Conservation (phyloP, 768 basidiomycete genomes). For the Hypholoma sublateritium region DNA sequence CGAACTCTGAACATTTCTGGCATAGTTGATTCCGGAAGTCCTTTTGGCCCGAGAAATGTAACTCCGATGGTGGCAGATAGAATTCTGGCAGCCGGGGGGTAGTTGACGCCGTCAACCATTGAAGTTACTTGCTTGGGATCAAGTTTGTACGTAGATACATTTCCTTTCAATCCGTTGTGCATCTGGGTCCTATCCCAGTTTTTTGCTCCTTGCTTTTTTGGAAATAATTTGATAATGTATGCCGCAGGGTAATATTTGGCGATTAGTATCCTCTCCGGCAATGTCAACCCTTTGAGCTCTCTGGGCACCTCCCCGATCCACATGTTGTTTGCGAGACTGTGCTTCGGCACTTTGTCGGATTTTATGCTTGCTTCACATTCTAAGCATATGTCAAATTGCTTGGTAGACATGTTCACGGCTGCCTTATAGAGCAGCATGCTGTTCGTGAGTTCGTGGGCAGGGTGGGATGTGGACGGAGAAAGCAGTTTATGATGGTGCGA, state of each 20-base stretch:
- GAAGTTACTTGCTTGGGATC: slow-evolving; percentile 12
- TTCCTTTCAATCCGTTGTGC: slow-evolving; percentile 10
- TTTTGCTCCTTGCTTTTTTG: slow-evolving; percentile 18
- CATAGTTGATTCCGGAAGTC: background rate
- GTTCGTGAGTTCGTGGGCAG: background rate
- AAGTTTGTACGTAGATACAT: slow-evolving; percentile 32
- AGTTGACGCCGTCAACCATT: background rate
- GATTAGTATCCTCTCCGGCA: slow-evolving; percentile 36
- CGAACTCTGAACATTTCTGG: slow-evolving; percentile 17
- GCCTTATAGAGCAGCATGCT: background rate
- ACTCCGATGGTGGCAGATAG: slow-evolving; percentile 12
- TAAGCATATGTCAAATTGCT: background rate
- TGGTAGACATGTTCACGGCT: background rate
- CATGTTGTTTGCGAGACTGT: slow-evolving; percentile 35
- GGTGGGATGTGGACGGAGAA: background rate
- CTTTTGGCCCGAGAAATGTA: slow-evolving; percentile 14
- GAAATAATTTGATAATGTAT: slow-evolving; percentile 37
- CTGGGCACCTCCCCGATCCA: slow-evolving; percentile 37
- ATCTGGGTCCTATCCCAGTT: slow-evolving; percentile 18
- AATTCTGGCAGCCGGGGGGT: background rate
- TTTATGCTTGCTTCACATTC: slow-evolving; percentile 1
- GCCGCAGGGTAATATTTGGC: slow-evolving; percentile 27
- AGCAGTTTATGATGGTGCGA: background rate
- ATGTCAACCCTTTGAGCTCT: slow-evolving; percentile 23
- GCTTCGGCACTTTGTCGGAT: background rate